A percentile compares a stretch with the other conserved stretches of the same genome.
These are phyloP conservation scores for Schoenoplectus triqueter DNA, from an alignment of 202 grass and related monocot genomes.

Conservation along the genomic window DNA sequence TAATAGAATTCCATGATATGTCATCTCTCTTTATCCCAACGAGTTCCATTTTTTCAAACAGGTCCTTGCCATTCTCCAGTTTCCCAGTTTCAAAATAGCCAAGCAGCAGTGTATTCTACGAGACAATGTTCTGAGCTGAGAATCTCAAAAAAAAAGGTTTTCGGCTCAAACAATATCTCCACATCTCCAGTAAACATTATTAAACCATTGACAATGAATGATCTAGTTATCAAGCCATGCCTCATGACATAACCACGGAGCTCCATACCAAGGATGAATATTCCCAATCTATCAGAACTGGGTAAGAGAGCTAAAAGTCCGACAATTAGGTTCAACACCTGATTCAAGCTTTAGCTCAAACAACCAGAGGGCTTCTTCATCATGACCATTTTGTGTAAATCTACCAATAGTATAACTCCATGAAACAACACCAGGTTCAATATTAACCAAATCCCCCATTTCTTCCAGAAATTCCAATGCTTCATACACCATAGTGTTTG, in stretches of 20 bases:
- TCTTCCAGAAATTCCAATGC: slow-evolving; percentile 41
- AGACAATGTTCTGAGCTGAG: slow-evolving; percentile 31
- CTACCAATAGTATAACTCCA: slow-evolving; percentile 78
- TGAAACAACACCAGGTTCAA: slow-evolving; percentile 52
- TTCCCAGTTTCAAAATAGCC: slow-evolving; percentile 36
- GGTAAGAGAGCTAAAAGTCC: slow-evolving; percentile 71
- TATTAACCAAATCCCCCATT: slow-evolving; percentile 24
- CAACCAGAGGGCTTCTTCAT: slow-evolving; percentile 63
- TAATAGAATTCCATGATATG: slow-evolving; percentile 44
- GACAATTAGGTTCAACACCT: slow-evolving; percentile 55
- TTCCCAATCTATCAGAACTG: slow-evolving; percentile 58
- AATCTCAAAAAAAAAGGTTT: slow-evolving; percentile 35
- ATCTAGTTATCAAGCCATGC: slow-evolving; percentile 54
- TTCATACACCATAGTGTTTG: slow-evolving; percentile 37
- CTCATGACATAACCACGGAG: slow-evolving; percentile 63
- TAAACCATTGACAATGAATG: slow-evolving; percentile 62
- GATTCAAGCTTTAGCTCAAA: slow-evolving; percentile 58
- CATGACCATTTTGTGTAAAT: slow-evolving; percentile 67
- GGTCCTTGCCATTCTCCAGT: slow-evolving; percentile 37
- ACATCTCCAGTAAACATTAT: slow-evolving; percentile 44
- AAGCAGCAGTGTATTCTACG: slow-evolving; percentile 42
- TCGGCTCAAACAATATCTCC: slow-evolving; percentile 24
- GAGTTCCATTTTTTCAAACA: slow-evolving; percentile 42
- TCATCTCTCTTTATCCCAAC: slow-evolving; percentile 43
- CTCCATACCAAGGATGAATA: slow-evolving; percentile 65